Evolutionary conservation across 2,329 filamentous ascomycete species (phyloP).

Genomic region (Alternaria gansuensis): DNA sequence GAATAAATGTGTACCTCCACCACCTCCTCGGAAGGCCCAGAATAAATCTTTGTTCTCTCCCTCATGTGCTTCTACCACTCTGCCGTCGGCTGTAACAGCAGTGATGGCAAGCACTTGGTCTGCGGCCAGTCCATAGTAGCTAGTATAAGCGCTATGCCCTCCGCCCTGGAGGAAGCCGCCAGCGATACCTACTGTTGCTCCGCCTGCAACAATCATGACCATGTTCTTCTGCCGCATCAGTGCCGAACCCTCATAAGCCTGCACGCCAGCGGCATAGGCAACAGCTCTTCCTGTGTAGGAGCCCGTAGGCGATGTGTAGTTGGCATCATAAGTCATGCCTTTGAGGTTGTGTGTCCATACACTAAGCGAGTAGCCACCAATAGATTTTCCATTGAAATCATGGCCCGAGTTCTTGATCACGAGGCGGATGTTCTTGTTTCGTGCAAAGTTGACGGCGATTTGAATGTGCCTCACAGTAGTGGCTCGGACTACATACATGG

Average conservation of each 20-base stretch:
- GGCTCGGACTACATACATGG: slow-evolving; percentile 39
- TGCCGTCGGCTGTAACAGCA: slow-evolving; percentile 40
- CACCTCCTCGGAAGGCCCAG: slow-evolving; percentile 43
- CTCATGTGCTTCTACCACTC: slow-evolving; percentile 35
- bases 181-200: slow-evolving; percentile 60
- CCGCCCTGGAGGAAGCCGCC: slow-evolving; percentile 32
- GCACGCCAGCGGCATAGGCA: slow-evolving; percentile 62
- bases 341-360: slow-evolving; percentile 36
- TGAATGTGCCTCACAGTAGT: slow-evolving; percentile 36
- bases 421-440: slow-evolving; percentile 43
- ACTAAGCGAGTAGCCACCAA: slow-evolving; percentile 22
- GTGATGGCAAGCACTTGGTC: slow-evolving; percentile 41
- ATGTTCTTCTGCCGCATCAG: slow-evolving; percentile 56
- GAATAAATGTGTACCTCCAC: slow-evolving; percentile 31
- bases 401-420: slow-evolving; percentile 48
- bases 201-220: slow-evolving; percentile 63
- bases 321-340: slow-evolving; percentile 25
- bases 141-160: slow-evolving; percentile 55
- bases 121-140: slow-evolving; percentile 51
- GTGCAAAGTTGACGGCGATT: slow-evolving; percentile 44
- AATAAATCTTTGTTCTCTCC: slow-evolving; percentile 38
- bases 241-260: slow-evolving; percentile 59
- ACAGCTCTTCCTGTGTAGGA: slow-evolving; percentile 50
- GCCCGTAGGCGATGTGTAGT: slow-evolving; percentile 23
- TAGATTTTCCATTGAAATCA: slow-evolving; percentile 33